A percentile compares a stretch with the other conserved stretches of the same genome.
These are phyloP conservation scores for Cenchrus purpureus DNA, from an alignment of 176 grass and related monocot species.

Conservation along the genomic window DNA sequence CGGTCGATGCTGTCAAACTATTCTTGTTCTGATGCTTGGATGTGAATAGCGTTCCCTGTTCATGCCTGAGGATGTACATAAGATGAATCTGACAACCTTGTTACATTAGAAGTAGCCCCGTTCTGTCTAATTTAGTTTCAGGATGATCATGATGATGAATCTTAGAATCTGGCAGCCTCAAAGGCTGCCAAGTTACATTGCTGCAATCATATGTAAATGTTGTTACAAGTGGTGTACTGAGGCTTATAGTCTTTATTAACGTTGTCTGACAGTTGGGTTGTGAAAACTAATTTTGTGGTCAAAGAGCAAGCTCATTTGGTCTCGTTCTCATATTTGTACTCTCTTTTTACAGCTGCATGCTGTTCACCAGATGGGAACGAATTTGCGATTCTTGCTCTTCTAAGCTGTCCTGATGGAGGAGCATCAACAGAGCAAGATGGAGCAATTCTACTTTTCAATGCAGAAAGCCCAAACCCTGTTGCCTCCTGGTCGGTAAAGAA, in stretches of 20 bases:
- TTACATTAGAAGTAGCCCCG: not conserved
- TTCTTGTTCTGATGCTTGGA: constrained; percentile 27
- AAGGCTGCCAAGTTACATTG: constrained; percentile 12
- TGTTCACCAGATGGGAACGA: constrained; percentile 48
- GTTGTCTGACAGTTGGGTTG: not conserved
- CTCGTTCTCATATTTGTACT: constrained; percentile 18
- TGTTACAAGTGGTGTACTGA: not conserved
- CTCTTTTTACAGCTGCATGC: constrained; percentile 67
- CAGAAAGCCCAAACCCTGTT: constrained; percentile 65
- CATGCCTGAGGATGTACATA: not conserved
- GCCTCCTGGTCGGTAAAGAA: constrained; percentile 80
- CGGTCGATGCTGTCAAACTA: too few relatives aligned
- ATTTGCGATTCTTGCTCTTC: constrained; percentile 72
- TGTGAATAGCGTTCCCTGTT: not conserved
- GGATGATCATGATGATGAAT: constrained; percentile 1
- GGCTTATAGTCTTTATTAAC: not conserved
- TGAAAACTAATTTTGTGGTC: not conserved
- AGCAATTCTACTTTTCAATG: constrained; percentile 72
- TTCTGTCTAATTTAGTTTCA: not conserved
- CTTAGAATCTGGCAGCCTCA: constrained; percentile 4
- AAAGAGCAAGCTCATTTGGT: constrained; percentile 24
- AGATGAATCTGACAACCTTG: constrained; percentile 7
- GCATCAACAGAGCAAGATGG: constrained; percentile 60
- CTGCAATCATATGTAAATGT: not conserved
- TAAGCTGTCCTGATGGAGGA: constrained; percentile 47